Evolutionary conservation across 495 filamentous ascomycete species (phyloP).

Genomic region (Xylaria longipes): DNA sequence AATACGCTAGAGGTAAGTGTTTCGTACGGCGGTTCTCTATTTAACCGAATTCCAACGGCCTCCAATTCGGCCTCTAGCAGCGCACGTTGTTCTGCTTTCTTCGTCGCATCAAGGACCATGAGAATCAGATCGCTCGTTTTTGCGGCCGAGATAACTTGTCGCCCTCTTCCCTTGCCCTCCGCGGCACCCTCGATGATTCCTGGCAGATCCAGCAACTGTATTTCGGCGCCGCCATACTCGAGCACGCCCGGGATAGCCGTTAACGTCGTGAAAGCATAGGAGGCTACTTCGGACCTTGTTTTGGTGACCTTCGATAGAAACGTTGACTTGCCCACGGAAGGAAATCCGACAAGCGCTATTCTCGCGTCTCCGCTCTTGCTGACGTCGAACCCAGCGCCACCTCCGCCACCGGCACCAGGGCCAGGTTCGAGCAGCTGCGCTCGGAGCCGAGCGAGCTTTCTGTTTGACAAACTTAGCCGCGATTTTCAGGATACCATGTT

Average conservation of each 20-base stretch:
- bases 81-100: constrained; percentile 91
- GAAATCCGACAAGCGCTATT: constrained; percentile 96
- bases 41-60: constrained; percentile 93
- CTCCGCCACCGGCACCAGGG: constrained; percentile 77
- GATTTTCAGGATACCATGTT: neutral
- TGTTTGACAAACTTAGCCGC: constrained; percentile 42
- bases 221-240: constrained; percentile 98
- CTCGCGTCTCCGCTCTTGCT: constrained; percentile 96
- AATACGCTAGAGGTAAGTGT: neutral
- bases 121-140: constrained; percentile 98
- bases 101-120: constrained; percentile 97
- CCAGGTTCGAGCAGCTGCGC: constrained; percentile 94
- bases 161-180: constrained; percentile 94
- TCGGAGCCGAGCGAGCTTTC: constrained; percentile 93
- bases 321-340: constrained; percentile 98
- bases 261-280: constrained; percentile 97
- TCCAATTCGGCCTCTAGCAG: constrained; percentile 92
- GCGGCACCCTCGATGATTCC: constrained; percentile 98
- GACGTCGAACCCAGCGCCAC: constrained; percentile 88
- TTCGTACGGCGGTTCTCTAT: constrained; percentile 83
- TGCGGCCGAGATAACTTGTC: constrained; percentile 98
- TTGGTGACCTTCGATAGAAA: constrained; percentile 99
- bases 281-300: constrained; percentile 94
- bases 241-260: constrained; percentile 98
- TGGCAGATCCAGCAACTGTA: constrained; percentile 96